A percentile compares a stretch with the other conserved stretches of the same genome.
Evolutionary conservation across 495 filamentous ascomycete species (phyloP).

Genomic region (Aspergillus panamensis): DNA sequence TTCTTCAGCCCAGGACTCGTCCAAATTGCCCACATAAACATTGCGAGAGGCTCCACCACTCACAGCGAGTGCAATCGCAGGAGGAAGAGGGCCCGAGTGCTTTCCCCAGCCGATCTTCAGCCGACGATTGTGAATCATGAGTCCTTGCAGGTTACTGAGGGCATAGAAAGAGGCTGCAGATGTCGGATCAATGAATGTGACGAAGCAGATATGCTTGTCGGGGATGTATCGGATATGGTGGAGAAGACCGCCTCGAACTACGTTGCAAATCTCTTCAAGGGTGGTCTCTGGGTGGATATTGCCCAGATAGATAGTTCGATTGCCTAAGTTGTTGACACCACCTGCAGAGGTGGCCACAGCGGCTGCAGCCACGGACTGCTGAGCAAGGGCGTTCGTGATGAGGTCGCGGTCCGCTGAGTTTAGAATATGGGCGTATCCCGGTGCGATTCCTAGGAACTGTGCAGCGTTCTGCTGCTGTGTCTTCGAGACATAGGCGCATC

Average conservation of each 20-base stretch:
- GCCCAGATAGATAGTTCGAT: constrained; percentile 94
- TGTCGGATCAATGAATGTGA: constrained; percentile 98
- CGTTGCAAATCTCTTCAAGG: constrained; percentile 97
- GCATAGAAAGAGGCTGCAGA: constrained; percentile 98
- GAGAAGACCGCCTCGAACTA: constrained; percentile 86
- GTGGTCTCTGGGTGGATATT: constrained; percentile 99
- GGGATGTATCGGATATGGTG: constrained; percentile 99
- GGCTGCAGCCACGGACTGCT: constrained; percentile 95
- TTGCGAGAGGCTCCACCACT: constrained; percentile 93
- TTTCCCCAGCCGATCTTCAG: constrained; percentile 99
- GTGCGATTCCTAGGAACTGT: constrained; percentile 95
- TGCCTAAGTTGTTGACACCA: constrained; percentile 94
- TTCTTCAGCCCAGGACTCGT: constrained; percentile 96
- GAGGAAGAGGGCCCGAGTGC: constrained; percentile 94
- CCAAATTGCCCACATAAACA: constrained; percentile 96
- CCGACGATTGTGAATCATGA: constrained; percentile 98
- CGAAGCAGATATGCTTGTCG: constrained; percentile 99
- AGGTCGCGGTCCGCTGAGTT: constrained; percentile 94
- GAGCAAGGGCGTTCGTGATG: constrained; percentile 91
- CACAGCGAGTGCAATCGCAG: constrained; percentile 92
- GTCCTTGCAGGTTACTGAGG: constrained; percentile 89
- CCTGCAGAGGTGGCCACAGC: constrained; percentile 95
- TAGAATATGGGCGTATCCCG: constrained; percentile 94
- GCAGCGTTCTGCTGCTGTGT: constrained; percentile 99
- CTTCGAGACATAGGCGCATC: constrained; percentile 98